A percentile compares a stretch with the other conserved stretches of the same genome.
Conservation (phyloP, 352 stramenopile genomes). For the Phytophthora hybrid region DNA sequence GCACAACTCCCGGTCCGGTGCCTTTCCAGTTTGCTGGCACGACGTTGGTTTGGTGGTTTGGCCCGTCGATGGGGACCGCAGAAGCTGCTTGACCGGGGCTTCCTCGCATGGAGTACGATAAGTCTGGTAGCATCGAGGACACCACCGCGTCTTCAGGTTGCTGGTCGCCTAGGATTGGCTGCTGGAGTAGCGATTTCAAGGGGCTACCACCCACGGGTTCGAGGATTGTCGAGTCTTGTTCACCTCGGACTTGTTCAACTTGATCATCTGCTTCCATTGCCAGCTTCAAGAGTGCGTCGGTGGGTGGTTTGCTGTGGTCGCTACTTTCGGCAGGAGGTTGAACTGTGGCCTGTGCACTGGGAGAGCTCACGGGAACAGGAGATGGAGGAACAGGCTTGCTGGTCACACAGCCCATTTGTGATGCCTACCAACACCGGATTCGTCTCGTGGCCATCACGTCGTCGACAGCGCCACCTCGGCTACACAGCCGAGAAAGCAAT, state of each 20-base stretch:
- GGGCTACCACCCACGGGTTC: conserved; percentile 16
- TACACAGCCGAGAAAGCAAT: background rate
- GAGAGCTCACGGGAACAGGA: background rate
- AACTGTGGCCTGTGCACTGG: background rate
- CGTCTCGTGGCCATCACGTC: conserved; percentile 28
- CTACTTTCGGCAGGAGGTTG: conserved; percentile 6
- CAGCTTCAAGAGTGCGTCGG: conserved; percentile 27
- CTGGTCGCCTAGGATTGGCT: conserved; percentile 32
- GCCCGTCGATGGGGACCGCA: conserved; percentile 13
- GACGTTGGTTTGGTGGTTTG: conserved; percentile 9
- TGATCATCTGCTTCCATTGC: conserved; percentile 26
- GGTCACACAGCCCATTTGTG: conserved; percentile 31
- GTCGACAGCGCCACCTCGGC: conserved; percentile 2
- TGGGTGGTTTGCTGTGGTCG: background rate
- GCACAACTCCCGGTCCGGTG: conserved; percentile 4
- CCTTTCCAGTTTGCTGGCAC: conserved; percentile 16
- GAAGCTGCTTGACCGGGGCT: conserved; percentile 10
- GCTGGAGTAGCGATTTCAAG: conserved; percentile 29
- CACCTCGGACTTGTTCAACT: background rate
- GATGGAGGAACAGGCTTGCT: conserved; percentile 27
- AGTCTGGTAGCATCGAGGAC: conserved; percentile 37
- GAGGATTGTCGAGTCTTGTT: background rate
- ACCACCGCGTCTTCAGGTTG: conserved; percentile 24
- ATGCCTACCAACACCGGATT: conserved; percentile 7
- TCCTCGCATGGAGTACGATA: conserved; percentile 46